Evolutionary conservation across 2,329 filamentous ascomycete genomes (phyloP).

Genomic region (Calonectria henricotiae): DNA sequence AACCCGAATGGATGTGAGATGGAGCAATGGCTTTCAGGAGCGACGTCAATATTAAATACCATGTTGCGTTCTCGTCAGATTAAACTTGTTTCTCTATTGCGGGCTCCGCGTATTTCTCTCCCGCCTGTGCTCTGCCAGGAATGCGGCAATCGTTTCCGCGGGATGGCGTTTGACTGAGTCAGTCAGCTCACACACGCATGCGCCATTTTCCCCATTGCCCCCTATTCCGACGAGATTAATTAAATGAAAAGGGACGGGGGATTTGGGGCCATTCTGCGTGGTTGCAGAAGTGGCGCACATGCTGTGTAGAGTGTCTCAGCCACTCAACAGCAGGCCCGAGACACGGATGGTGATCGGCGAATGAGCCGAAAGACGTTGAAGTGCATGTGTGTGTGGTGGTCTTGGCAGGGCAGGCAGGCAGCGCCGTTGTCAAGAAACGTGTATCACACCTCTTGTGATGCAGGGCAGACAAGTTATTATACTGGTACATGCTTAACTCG

Average conservation of each 20-base stretch:
- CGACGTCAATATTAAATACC: background rate
- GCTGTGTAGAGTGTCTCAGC: background rate
- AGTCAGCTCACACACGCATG: background rate
- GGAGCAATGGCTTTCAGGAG: background rate
- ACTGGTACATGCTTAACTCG: background rate
- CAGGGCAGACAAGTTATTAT: too few species aligned
- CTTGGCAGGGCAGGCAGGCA: background rate
- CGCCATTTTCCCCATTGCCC: background rate
- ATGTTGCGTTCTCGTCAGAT: background rate
- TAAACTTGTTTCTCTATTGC: too few species aligned
- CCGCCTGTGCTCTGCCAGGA: background rate
- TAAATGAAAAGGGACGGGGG: background rate
- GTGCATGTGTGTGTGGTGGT: background rate
- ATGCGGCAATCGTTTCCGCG: background rate
- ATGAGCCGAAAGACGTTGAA: background rate
- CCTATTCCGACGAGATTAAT: background rate
- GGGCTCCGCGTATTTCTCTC: background rate
- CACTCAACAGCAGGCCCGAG: background rate
- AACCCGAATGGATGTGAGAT: background rate
- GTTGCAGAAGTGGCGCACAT: background rate
- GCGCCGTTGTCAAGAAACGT: slow-evolving; percentile 17
- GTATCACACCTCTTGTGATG: background rate
- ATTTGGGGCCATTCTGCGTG: background rate
- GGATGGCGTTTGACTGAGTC: background rate
- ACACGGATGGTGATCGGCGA: slow-evolving; percentile 2